These are phyloP conservation scores for Eimeria acervulina DNA, from an alignment of 169 alveolate species.

Conservation along the genomic window DNA sequence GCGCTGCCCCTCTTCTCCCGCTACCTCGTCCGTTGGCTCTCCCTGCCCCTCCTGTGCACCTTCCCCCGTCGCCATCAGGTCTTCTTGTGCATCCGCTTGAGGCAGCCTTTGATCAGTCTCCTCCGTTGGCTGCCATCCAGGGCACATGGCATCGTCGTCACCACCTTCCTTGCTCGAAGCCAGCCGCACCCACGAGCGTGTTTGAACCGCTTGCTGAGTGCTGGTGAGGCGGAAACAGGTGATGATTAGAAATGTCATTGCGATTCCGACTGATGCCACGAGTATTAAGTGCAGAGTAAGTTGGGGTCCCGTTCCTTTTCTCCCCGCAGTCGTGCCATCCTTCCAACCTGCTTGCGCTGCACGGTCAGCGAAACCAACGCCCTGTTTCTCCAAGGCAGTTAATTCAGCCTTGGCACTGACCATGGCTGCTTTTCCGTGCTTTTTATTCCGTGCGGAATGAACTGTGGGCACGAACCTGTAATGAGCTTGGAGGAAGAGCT, in stretches of 20 bases:
- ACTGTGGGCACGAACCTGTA: neutral
- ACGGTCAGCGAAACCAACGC: neutral
- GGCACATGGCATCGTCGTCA: neutral
- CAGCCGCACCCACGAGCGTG: neutral
- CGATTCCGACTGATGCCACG: neutral
- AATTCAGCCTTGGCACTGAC: neutral
- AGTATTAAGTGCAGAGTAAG: neutral
- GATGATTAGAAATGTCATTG: neutral
- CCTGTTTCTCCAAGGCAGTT: neutral
- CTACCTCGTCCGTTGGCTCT: neutral
- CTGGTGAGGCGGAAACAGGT: neutral
- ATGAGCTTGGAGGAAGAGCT: neutral
- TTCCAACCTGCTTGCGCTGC: neutral
- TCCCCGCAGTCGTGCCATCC: neutral
- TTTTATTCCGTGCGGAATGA: neutral
- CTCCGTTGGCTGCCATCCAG: neutral
- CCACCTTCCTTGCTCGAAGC: neutral
- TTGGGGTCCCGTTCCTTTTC: neutral
- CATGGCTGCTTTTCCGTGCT: neutral
- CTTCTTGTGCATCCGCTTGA: neutral
- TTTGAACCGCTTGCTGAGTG: neutral
- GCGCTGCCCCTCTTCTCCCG: neutral
- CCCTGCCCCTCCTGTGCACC: neutral
- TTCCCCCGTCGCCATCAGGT: neutral
- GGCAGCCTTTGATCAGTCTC: neutral